Percentiles rank a stretch among this genome's conserved stretches.
phyloP scores from a whole-genome alignment of 2,329 filamentous ascomycete genomes.

The Nemania sp. region DNA sequence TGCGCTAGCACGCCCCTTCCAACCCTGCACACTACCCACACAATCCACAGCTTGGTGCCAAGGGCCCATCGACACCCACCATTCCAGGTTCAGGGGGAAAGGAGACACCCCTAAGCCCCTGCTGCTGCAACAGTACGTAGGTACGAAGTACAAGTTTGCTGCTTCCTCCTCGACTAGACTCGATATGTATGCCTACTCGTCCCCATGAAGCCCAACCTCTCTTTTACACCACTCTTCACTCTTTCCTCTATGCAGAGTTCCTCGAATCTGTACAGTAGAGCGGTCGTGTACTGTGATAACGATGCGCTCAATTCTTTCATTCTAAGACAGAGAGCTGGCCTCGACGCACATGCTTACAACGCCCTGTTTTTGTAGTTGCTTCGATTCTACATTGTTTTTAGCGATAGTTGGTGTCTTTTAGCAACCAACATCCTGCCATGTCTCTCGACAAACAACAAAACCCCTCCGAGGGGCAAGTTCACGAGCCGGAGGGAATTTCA shows the following conservation, averaged over 20 bases:
- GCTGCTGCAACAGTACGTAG: conserved; percentile 18
- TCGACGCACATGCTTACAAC: conserved; percentile 28
- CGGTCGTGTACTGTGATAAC: conserved; percentile 15
- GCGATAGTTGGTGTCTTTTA: conserved; percentile 8
- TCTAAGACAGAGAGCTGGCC: conserved; percentile 31
- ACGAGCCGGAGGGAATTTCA: neutral
- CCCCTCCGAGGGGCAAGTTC: conserved; percentile 10
- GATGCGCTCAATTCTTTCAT: conserved; percentile 25
- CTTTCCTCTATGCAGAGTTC: conserved; percentile 2
- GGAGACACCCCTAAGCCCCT: conserved; percentile 18
- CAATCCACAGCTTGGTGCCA: conserved; percentile 21
- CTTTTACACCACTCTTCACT: conserved; percentile 5
- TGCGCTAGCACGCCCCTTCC: conserved; percentile 21
- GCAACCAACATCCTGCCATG: conserved; percentile 15
- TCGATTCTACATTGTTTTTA: conserved; percentile 12
- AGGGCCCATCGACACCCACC: conserved; percentile 21
- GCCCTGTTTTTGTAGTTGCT: conserved; percentile 24
- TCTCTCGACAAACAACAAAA: conserved; percentile 13
- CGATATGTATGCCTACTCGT: conserved; percentile 18
- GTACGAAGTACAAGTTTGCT: conserved; percentile 1
- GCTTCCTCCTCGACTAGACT: neutral
- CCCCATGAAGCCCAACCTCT: conserved; percentile 17
- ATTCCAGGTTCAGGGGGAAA: conserved; percentile 27
- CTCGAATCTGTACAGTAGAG: conserved; percentile 10
- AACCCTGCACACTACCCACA: conserved; percentile 16